Evolutionary conservation across 352 stramenopile species (phyloP).

Genomic region (Phytophthora colocasiae): DNA sequence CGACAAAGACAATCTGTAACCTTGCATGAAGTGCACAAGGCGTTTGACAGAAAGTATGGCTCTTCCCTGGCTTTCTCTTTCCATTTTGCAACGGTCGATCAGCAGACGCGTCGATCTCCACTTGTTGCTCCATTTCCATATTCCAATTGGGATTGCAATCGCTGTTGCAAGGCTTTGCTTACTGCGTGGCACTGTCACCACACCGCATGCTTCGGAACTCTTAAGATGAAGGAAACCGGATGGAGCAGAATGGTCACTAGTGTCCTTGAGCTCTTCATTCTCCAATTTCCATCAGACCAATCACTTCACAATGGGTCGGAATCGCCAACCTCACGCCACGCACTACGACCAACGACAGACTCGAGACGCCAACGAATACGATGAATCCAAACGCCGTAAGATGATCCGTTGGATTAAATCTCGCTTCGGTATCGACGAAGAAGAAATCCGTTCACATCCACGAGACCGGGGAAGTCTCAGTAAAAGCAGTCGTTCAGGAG

Average conservation of each 20-base stretch:
- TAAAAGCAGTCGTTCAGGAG: slow-evolving; percentile 25
- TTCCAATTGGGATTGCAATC: slow-evolving; percentile 1
- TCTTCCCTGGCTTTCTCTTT: slow-evolving; percentile 28
- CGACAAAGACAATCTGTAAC: slow-evolving; percentile 2
- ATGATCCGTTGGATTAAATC: slow-evolving; percentile 74
- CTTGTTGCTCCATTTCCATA: slow-evolving; percentile 26
- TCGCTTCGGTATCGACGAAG: slow-evolving; percentile 45
- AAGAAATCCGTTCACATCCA: slow-evolving; percentile 8
- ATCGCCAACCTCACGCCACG: slow-evolving; percentile 26
- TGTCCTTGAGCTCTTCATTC: slow-evolving; percentile 15
- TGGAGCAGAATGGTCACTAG: slow-evolving; percentile 1
- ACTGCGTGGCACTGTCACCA: slow-evolving; percentile 26
- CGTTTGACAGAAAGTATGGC: slow-evolving; percentile 25
- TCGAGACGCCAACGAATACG: slow-evolving; percentile 34
- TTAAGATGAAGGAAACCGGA: not conserved
- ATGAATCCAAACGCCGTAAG: slow-evolving; percentile 63
- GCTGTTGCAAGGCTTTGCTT: slow-evolving; percentile 1
- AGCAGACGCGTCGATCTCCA: not conserved
- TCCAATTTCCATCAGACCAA: not conserved
- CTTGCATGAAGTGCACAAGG: slow-evolving; percentile 14
- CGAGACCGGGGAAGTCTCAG: slow-evolving; percentile 27
- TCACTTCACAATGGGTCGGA: slow-evolving; percentile 22
- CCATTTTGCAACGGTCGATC: slow-evolving; percentile 7
- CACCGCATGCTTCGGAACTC: slow-evolving; percentile 25
- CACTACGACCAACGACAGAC: slow-evolving; percentile 54